Evolutionary conservation across 345 rosid genomes (phyloP).

Genomic region (Balakata baccata): DNA sequence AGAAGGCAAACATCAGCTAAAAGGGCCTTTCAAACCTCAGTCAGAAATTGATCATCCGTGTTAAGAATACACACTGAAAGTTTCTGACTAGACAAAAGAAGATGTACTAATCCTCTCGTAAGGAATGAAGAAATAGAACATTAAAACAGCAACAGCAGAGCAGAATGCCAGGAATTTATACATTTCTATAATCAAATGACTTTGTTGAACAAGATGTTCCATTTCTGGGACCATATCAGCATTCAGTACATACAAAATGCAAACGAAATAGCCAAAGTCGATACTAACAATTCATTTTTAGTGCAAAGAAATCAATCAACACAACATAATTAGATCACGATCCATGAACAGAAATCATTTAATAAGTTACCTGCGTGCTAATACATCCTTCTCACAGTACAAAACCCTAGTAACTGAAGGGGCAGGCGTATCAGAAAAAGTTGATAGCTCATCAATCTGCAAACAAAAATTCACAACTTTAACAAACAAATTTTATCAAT

Average conservation of each 20-base stretch:
- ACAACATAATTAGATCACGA: not conserved
- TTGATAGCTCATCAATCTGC: constrained; percentile 81
- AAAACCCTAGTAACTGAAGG: constrained; percentile 88
- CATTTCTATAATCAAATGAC: not conserved
- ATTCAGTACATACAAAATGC: not conserved
- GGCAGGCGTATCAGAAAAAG: constrained; percentile 77
- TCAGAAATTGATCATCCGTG: not conserved
- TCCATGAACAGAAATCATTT: not conserved
- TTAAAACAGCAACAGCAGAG: not conserved
- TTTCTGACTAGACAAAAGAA: not conserved
- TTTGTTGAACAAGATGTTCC: not conserved
- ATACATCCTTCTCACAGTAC: constrained; percentile 72
- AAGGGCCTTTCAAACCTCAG: not conserved
- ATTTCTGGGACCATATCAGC: not conserved
- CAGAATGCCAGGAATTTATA: not conserved
- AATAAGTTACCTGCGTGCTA: constrained; percentile 61
- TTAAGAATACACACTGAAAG: not conserved
- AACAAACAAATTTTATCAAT: not conserved
- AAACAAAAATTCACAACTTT: not conserved
- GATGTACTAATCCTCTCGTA: not conserved
- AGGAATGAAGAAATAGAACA: not conserved
- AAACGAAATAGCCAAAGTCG: not conserved
- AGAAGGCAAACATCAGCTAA: not conserved
- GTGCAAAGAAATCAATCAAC: not conserved
- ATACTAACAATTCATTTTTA: not conserved